A percentile compares a stretch with the other conserved stretches of the same genome.
phyloP scores from a whole-genome alignment of 164 flowering plant genomes.

The Kingdonia uniflora region DNA sequence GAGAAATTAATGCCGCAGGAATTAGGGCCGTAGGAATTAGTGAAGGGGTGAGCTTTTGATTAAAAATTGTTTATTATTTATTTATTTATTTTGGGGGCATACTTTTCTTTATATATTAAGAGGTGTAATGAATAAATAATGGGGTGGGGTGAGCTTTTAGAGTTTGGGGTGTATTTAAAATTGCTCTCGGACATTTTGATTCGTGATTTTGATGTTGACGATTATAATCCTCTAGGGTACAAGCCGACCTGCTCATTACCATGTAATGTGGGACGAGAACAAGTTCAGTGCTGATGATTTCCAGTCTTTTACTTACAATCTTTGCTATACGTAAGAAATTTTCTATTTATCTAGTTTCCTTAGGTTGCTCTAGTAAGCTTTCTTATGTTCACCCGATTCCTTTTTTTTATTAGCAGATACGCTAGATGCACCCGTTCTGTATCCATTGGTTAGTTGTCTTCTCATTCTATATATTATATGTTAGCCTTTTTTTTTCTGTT shows the following conservation, averaged over 20 bases:
- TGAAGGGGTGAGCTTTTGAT: too few species aligned
- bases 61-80: too few species aligned
- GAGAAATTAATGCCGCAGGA: too few species aligned
- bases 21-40: too few species aligned
- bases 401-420: constrained; percentile 32
- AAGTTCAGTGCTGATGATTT: constrained; percentile 63
- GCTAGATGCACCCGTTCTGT: constrained; percentile 84
- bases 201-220: not conserved
- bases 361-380: too few species aligned
- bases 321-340: constrained; percentile 34
- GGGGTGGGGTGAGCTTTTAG: too few species aligned
- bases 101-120: too few species aligned
- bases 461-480: not conserved
- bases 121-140: too few species aligned
- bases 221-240: constrained; percentile 17
- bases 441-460: constrained; percentile 49
- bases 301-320: constrained; percentile 60
- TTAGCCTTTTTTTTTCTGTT: too few species aligned
- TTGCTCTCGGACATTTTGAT: too few species aligned
- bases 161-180: too few species aligned
- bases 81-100: too few species aligned
- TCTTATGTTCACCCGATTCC: not conserved
- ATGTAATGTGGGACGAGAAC: constrained; percentile 77
- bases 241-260: constrained; percentile 37
- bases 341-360: not conserved